Base-by-base conservation (phyloP, 2,329 filamentous ascomycete genomes). In the Biscogniauxia mediterranea region DNA sequence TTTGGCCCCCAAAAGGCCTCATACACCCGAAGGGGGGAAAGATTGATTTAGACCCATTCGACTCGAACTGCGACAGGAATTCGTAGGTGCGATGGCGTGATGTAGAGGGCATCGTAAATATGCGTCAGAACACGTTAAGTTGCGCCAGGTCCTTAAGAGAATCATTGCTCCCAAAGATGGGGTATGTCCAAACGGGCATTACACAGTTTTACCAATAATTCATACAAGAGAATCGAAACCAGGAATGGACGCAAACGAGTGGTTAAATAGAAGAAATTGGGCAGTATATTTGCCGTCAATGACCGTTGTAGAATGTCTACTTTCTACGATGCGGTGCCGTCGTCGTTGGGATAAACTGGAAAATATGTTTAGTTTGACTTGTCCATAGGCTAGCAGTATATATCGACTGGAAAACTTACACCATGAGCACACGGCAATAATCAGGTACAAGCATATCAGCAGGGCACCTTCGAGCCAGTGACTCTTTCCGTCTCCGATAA, bases 381-480 rank as follows among this genome's bases (percentile, higher is more conserved):
- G 15, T 46, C 17, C 38, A 38, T 11, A 42, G 19, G 8, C 20
- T 50, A 21, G 5, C 6, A 6, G 5, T 8, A 6, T 50, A 20
- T 20, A 15, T 13, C 7, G 6, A 17, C 46, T 50, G 54, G 1
- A 49, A 17, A 54, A 81, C 83, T 79, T 81, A 85, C 83, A 86
- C 78, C 82, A 86, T n/a, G 83, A 79, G 69, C 84, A 88, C 11
- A 86, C 79, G 11, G 89, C 90, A 70, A 95, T 93, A 58, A 95
- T 95, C 50, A 89, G 79, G 70, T 95, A 95, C 3, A 92, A 82
- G 49, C 89, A 90, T 57, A 93, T 89, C 38, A 95, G 76, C 61
- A 94, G 77, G 62, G 87, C 86, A 2, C 91, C 91, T 75, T 95
- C 91, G 0, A 94, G 82, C 79, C 91, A 95, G 69, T 94, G 92